Percentiles rank a stretch among this genome's conserved stretches.
These are phyloP conservation scores for Allomyces javanicus DNA, from an alignment of 192 early-diverging fungal species.

Conservation along the genomic window DNA sequence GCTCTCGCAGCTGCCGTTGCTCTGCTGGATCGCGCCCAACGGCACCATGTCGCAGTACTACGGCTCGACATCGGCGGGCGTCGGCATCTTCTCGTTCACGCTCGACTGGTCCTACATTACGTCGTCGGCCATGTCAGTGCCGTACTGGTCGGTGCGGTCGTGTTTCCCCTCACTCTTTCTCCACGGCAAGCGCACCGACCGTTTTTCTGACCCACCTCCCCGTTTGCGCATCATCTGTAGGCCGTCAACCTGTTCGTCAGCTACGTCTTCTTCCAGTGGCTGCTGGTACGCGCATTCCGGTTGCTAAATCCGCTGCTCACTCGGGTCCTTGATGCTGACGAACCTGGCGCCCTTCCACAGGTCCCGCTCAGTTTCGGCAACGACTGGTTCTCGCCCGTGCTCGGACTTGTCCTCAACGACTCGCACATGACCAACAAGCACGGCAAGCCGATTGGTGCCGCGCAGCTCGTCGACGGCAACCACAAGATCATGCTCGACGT, in stretches of 20 bases:
- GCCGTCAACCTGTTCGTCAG: conserved; percentile 52
- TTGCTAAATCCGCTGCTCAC: conserved; percentile 23
- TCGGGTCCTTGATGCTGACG: conserved; percentile 10
- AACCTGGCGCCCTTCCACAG: background rate
- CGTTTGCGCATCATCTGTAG: conserved; percentile 26
- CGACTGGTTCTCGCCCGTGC: background rate
- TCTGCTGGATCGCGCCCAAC: conserved; percentile 30
- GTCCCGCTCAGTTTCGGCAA: conserved; percentile 16
- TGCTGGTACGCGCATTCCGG: conserved; percentile 33
- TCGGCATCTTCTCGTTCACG: conserved; percentile 48
- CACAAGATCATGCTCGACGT: too few relatives aligned
- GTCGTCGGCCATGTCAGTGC: conserved; percentile 35
- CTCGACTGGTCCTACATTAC: conserved; percentile 55
- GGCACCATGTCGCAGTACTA: conserved; percentile 6
- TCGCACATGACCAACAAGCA: conserved; percentile 7
- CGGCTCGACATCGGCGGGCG: conserved; percentile 18
- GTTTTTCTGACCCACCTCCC: conserved; percentile 11
- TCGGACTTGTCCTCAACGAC: background rate
- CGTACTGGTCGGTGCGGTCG: conserved; percentile 35
- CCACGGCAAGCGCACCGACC: conserved; percentile 13
- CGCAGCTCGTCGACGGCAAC: conserved; percentile 14
- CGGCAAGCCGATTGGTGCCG: background rate
- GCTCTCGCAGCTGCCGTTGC: conserved; percentile 34
- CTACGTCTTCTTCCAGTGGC: conserved; percentile 49
- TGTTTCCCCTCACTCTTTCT: too few relatives aligned